These are phyloP conservation scores for Herpotrichia juniperi DNA, from an alignment of 2,329 filamentous ascomycete genomes.

Conservation along the genomic window DNA sequence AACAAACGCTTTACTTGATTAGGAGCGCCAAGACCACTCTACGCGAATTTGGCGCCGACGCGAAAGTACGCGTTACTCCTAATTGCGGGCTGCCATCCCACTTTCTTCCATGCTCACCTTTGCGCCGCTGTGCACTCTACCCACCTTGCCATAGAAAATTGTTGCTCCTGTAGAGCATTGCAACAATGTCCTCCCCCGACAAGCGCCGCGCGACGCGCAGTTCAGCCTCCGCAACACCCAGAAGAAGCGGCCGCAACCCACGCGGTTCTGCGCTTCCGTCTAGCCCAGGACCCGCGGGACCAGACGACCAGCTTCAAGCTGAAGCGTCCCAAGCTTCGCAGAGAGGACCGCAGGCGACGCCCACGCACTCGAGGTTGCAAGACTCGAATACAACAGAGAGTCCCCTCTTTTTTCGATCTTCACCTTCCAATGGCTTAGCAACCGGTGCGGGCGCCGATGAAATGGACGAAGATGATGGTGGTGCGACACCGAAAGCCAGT, in stretches of 20 bases:
- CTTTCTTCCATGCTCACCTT: conserved; percentile 16
- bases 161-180: neutral
- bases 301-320: conserved; percentile 51
- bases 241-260: conserved; percentile 58
- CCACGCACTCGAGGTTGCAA: conserved; percentile 52
- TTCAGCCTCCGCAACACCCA: conserved; percentile 62
- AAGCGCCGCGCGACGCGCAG: conserved; percentile 61
- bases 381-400: conserved; percentile 62
- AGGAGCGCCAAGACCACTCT: conserved; percentile 18
- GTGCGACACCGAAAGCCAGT: conserved; percentile 74
- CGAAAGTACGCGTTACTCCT: conserved; percentile 32
- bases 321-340: conserved; percentile 49
- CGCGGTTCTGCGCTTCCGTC: conserved; percentile 62
- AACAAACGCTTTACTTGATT: neutral
- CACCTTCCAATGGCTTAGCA: conserved; percentile 55
- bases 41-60: conserved; percentile 28
- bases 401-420: conserved; percentile 77
- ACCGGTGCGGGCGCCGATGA: conserved; percentile 46
- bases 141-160: neutral
- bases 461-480: conserved; percentile 60
- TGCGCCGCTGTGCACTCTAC: conserved; percentile 8
- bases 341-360: conserved; percentile 51
- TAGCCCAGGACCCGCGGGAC: conserved; percentile 51
- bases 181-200: conserved; percentile 67
- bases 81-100: conserved; percentile 9